Evolutionary conservation across 192 early-diverging fungal species (phyloP), one percentile per base, ranked within the genome.

Genomic region (Pilobolus umbonatus): DNA sequence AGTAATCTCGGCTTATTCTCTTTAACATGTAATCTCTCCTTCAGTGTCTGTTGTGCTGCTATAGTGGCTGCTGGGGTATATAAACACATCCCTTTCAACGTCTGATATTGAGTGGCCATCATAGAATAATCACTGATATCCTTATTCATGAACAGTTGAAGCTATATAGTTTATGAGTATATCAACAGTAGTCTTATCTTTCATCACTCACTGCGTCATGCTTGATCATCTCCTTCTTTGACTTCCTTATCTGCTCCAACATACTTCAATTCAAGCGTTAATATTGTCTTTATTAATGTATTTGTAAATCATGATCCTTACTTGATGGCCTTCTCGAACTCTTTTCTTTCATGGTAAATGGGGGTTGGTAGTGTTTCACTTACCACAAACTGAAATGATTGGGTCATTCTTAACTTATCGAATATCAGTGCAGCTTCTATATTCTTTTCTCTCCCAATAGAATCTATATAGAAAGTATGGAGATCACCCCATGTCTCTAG

Each of bases 131-230:
- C n/a, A n/a, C n/a, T n/a, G n/a, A n/a, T n/a, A n/a, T n/a, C n/a
- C n/a, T 42, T 15, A 1, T 4, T 42, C 39, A n/a, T 12, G 34
- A 8, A 8, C 12, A 1, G 39, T 38, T 54, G 24, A 25, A 11
- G 5, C 1, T 12, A 12, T 36, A 12, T 17, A 35, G 31, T 26
- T 35, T 54, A 36, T 34, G 32, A 5, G 1, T 26, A 36, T 2
- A 14, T 32, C 11, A 36, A 36, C 14, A 6, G 22, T 5, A 9
- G 31, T 54, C n/a, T 36, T 11, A n/a, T n/a, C n/a, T n/a, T n/a
- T 21, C 5, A 35, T 53, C 21, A n/a, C 31, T 54, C 38, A 54
- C 52, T 22, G 52, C 11, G 24, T 54, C 52, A 36, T 35, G 35
- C 25, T 14, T n/a, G 21, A 54, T 54, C 15, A 22, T 29, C 9